Base-by-base conservation (phyloP, 2,329 filamentous ascomycete species). In the Fusarium heterosporum region DNA sequence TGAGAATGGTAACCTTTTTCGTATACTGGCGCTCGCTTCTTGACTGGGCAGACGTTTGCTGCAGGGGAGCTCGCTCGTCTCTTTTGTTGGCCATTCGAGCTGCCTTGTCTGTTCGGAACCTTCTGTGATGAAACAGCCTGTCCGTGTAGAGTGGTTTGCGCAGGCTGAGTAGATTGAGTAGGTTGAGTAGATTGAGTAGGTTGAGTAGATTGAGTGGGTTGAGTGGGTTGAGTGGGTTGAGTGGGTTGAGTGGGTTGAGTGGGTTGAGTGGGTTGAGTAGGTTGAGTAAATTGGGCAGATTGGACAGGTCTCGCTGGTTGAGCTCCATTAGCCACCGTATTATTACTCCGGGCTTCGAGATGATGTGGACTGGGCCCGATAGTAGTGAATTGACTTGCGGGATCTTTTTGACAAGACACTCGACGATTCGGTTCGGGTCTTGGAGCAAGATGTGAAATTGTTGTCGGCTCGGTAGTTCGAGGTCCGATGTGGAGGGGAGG, bases 1-100 rank as follows among this genome's bases (percentile, higher is more conserved):
- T 16, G 12, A 4, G 8, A 6, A 8, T 13, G 10, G 2, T 12
- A 4, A 3, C n/a, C 8, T 14, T 6, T 3, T 7, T 26, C 14
- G 28, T 9, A 30, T 30, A 5, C 8, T 51, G 3, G 14, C 9
- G 32, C 32, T 8, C 14, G 32, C 8, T 36, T 14, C 14, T 6
- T 17, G 13, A 34, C 19, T 19, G 5, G 16, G n/a, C 16, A n/a
- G 16, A n/a, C 16, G 5, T 36, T n/a, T 36, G n/a, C 16, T 4
- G 16, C n/a, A n/a, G 34, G 16, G 8, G 34, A 11, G 14, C 34
- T 36, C n/a, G 34, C 16, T 36, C 16, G 14, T 36, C 34, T 36
- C 16, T 36, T 36, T 1, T 36, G 34, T 36, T 29, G 28, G 28
- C 22, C 22, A 6, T 22, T 22, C 22, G 22, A 22, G 22, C 6